phyloP scores from a whole-genome alignment of 192 early-diverging fungal species.

The Coemansia sp. region DNA sequence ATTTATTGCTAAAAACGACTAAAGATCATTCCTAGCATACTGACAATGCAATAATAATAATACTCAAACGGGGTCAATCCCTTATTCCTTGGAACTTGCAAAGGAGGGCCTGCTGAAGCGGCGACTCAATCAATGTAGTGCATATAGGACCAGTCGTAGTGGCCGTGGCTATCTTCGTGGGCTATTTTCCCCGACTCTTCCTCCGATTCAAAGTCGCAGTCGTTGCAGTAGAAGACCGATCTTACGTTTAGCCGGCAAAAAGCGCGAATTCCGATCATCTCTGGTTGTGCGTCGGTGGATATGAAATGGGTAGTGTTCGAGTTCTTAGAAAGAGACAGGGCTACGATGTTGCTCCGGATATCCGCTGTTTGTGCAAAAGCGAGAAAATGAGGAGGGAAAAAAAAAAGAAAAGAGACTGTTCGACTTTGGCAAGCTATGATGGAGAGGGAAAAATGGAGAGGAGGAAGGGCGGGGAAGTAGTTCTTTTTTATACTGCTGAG shows the following conservation, averaged over 20 bases:
- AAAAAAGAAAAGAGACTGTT: neutral
- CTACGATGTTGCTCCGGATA: neutral
- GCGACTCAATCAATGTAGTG: constrained; percentile 38
- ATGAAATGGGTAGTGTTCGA: neutral
- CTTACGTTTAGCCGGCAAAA: constrained; percentile 19
- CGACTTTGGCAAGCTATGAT: neutral
- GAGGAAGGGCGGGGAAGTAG: neutral
- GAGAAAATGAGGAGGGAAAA: neutral
- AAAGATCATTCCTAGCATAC: neutral
- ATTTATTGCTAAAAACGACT: constrained; percentile 3
- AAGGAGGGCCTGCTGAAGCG: neutral
- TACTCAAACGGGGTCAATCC: neutral
- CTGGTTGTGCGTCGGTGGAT: neutral
- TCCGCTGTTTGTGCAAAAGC: neutral
- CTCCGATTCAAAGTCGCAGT: constrained; percentile 41
- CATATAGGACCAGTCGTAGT: constrained; percentile 52
- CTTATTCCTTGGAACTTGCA: neutral
- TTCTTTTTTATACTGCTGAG: neutral
- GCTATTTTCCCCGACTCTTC: constrained; percentile 20
- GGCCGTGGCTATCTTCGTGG: constrained; percentile 28
- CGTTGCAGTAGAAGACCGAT: constrained; percentile 48
- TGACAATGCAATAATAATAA: constrained; percentile 13
- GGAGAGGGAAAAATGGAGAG: neutral
- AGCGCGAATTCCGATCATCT: constrained; percentile 23
- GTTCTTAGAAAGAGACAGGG: neutral